Evolutionary conservation across 2,329 filamentous ascomycete genomes (phyloP).

Genomic region (Trichoderma breve): DNA sequence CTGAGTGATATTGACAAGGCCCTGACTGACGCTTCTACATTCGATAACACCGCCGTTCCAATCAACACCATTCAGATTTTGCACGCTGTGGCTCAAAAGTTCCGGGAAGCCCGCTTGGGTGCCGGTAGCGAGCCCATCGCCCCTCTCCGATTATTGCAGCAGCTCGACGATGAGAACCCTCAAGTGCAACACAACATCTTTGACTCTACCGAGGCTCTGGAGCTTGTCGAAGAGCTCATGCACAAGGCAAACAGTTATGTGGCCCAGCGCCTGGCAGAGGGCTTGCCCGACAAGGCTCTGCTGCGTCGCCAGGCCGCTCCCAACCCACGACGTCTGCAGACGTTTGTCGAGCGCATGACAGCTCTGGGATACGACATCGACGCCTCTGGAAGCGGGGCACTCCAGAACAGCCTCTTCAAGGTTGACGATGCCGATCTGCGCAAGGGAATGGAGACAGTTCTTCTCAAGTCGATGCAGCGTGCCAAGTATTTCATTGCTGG

Average conservation of each 20-base stretch:
- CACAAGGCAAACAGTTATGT: conserved; percentile 91
- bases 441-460: conserved; percentile 95
- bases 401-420: conserved; percentile 94
- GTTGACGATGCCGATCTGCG: conserved; percentile 84
- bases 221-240: conserved; percentile 91
- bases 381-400: conserved; percentile 78
- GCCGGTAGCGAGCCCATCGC: conserved; percentile 77
- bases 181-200: conserved; percentile 97
- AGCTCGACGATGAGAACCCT: conserved; percentile 96
- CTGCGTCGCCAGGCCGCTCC: conserved; percentile 83
- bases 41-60: conserved; percentile 63
- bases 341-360: conserved; percentile 89
- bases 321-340: conserved; percentile 83
- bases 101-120: conserved; percentile 82
- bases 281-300: conserved; percentile 86
- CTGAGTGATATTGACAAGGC: conserved; percentile 85
- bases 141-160: conserved; percentile 83
- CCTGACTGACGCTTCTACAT: conserved; percentile 61
- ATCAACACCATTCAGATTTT: conserved; percentile 78
- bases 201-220: conserved; percentile 81
- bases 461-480: conserved; percentile 93
- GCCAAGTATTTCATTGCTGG: conserved; percentile 91
- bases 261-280: conserved; percentile 75
- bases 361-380: conserved; percentile 89
- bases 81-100: conserved; percentile 80